Evolutionary conservation across 2,329 filamentous ascomycete genomes (phyloP).

Genomic region (Ascochyta lentis): DNA sequence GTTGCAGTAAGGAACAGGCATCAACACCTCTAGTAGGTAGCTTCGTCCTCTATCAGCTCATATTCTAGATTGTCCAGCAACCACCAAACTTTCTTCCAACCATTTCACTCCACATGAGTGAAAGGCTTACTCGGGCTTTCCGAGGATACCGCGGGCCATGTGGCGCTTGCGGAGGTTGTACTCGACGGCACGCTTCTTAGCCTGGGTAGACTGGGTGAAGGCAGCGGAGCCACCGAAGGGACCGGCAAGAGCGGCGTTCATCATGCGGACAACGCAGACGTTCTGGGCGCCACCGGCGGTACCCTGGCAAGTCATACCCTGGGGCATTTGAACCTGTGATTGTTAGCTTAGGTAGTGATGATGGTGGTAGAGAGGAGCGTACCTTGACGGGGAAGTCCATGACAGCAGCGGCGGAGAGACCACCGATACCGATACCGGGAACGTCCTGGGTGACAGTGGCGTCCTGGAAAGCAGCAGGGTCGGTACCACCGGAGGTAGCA

Average conservation of each 20-base stretch:
- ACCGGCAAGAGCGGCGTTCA: constrained; percentile 67
- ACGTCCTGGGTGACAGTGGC: constrained; percentile 67
- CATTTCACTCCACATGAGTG: neutral
- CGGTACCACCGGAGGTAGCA: constrained; percentile 67
- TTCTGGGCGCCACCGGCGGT: constrained; percentile 64
- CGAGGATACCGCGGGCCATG: constrained; percentile 45
- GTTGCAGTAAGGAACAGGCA: constrained; percentile 10
- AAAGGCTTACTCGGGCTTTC: constrained; percentile 37
- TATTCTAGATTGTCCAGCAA: constrained; percentile 24
- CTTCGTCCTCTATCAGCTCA: constrained; percentile 12
- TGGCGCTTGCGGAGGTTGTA: constrained; percentile 55
- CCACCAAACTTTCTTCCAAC: constrained; percentile 8
- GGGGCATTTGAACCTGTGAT: constrained; percentile 65
- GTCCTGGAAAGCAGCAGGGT: constrained; percentile 64
- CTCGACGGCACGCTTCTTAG: constrained; percentile 67
- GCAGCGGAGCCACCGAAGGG: constrained; percentile 72
- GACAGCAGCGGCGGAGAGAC: constrained; percentile 65
- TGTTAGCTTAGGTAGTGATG: constrained; percentile 7
- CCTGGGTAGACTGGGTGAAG: constrained; percentile 66
- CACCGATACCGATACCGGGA: constrained; percentile 63
- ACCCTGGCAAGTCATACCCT: constrained; percentile 70
- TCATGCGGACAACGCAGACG: constrained; percentile 70
- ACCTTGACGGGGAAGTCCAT: constrained; percentile 68
- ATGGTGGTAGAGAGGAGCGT: constrained; percentile 3
- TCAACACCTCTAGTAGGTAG: constrained; percentile 4